A percentile compares a stretch with the other conserved stretches of the same genome.
Conservation (phyloP, 495 filamentous ascomycete genomes). For the Cetradonia linearis region DNA sequence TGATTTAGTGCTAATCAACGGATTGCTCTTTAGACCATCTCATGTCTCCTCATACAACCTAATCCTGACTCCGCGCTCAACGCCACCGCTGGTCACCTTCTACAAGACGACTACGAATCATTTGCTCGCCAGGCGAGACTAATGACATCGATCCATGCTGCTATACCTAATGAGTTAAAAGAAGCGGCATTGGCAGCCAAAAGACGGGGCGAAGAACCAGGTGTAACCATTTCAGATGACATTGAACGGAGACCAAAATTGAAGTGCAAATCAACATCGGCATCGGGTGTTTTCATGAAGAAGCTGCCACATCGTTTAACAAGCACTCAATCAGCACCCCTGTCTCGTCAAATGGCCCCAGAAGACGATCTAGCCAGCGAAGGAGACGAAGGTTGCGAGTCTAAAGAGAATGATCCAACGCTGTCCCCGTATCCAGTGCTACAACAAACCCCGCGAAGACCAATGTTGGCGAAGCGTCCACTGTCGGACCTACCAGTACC, state of each 20-base stretch:
- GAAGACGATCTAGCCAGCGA: conserved; percentile 10
- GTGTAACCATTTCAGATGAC: conserved; percentile 21
- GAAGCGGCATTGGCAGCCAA: conserved; percentile 46
- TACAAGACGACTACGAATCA: conserved; percentile 51
- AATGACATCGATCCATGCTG: conserved; percentile 59
- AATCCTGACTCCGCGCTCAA: conserved; percentile 65
- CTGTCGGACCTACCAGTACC: conserved; percentile 29
- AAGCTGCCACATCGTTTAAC: conserved; percentile 11
- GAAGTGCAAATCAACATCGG: background rate
- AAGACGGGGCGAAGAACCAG: conserved; percentile 46
- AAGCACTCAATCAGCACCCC: conserved; percentile 24
- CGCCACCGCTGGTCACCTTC: conserved; percentile 49
- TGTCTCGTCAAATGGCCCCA: conserved; percentile 13
- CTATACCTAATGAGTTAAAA: conserved; percentile 38
- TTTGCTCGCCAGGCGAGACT: conserved; percentile 53
- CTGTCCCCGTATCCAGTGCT: conserved; percentile 34
- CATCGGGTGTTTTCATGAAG: conserved; percentile 20
- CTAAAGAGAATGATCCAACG: conserved; percentile 45
- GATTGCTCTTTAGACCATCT: conserved; percentile 42
- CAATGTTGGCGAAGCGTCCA: conserved; percentile 34
- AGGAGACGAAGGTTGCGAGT: conserved; percentile 25
- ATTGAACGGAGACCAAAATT: conserved; percentile 4
- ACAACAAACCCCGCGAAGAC: conserved; percentile 31
- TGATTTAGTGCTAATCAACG: conserved; percentile 6
- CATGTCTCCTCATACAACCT: conserved; percentile 60